Evolutionary conservation across 2,329 filamentous ascomycete species (phyloP).

Genomic region (Lasiodiplodia sp.): DNA sequence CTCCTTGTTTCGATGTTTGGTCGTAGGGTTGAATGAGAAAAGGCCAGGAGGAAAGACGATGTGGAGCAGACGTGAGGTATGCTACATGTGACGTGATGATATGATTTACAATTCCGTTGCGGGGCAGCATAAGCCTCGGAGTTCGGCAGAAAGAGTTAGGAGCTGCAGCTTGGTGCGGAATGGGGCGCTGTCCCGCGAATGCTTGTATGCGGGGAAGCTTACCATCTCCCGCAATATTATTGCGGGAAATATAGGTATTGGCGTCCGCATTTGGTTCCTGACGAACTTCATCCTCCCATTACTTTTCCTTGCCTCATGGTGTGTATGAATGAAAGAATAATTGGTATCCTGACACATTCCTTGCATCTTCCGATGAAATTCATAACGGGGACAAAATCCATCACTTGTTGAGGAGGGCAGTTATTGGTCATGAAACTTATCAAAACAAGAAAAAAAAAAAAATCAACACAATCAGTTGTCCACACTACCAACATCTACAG

Average conservation of each 20-base stretch:
- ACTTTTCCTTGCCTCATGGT: background rate
- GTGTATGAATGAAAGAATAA: too few species aligned
- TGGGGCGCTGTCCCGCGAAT: background rate
- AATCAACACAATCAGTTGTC: too few species aligned
- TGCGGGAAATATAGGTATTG: background rate
- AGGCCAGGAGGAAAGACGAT: background rate
- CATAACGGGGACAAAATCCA: too few species aligned
- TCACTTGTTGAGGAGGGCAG: too few species aligned
- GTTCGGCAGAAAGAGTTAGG: constrained; percentile 2
- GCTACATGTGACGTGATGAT: background rate
- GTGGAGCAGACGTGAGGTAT: background rate
- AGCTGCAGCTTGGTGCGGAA: background rate
- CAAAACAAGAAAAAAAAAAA: too few species aligned
- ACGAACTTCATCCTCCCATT: background rate
- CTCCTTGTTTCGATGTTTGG: too few species aligned
- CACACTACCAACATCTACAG: too few species aligned
- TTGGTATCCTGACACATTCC: too few species aligned
- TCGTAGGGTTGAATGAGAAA: too few species aligned
- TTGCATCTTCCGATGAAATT: too few species aligned
- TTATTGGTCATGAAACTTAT: too few species aligned
- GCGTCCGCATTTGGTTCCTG: background rate
- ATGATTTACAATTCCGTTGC: background rate
- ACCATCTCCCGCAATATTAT: background rate
- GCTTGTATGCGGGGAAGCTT: constrained; percentile 9
- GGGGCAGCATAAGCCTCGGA: constrained; percentile 7